Evolutionary conservation across 768 basidiomycete species (phyloP), one percentile per base, ranked within the genome.

Genomic region (Dictyophora rubrovolvata): DNA sequence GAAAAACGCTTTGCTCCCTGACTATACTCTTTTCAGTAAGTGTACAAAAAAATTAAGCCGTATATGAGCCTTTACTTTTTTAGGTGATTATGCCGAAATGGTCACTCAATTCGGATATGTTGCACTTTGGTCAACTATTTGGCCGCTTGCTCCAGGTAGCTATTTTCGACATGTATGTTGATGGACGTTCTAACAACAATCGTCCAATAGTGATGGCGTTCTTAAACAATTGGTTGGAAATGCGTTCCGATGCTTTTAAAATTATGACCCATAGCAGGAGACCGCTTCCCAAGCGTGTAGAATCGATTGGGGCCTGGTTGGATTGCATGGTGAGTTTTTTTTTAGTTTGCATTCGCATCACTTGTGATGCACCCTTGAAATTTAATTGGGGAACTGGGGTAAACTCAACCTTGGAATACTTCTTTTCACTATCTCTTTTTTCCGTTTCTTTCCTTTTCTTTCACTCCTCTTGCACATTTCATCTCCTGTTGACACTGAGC

Each of bases 181-280:
- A 28, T 36, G 35, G 20, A 12, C 14, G 18, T 18, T 34, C 59
- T 14, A 16, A 28, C 55, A 22, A 51, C 55, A 22, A 51, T 54
- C 14, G 14, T 36, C 54, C 28, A 60, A 12, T 64, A 76, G 81
- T 85, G 9, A 90, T 93, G 80, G 87, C 92, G 0, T 77, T 95
- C 20, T 65, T 96, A 52, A 99, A 98, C 76, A 97, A 99, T 70
- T 80, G 89, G 69, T 72, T 98, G 61, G 95, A 99, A 73, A 73
- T 92, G 5, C 85, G 93, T 17, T 89, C 87, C 2, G 95, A 99
- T 67, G 96, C 96, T 5, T 87, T 95, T 78, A 97, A 98, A 76
- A 88, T 99, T 69, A 84, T 86, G 4, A 83, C 84, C 5, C 93
- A 95, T 66, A 78, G 82, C 55, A 79, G 92, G 17, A 81, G 92